Evolutionary conservation across 2,329 filamentous ascomycete species (phyloP).

Genomic region (Arthrobotrys pseudoclavata): DNA sequence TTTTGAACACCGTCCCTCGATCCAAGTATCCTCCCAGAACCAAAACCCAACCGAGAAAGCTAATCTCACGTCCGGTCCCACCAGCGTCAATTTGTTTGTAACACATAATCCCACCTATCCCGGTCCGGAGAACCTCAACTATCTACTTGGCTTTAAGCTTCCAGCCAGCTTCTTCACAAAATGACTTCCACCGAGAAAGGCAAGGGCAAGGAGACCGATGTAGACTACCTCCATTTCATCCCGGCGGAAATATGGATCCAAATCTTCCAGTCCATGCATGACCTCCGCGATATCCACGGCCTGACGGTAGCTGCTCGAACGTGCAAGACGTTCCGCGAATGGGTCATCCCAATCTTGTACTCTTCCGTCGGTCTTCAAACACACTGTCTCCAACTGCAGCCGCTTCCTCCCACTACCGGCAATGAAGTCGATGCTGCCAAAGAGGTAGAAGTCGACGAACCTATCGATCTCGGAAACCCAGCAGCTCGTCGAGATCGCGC

Average conservation of each 20-base stretch:
- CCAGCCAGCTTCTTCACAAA: not conserved
- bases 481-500: conserved; percentile 35
- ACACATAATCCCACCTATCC: not conserved
- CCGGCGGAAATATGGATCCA: conserved; percentile 58
- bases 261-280: conserved; percentile 58
- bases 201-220: conserved; percentile 37
- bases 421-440: conserved; percentile 45
- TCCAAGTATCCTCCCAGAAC: not conserved
- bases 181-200: conserved; percentile 47
- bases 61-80: conserved; percentile 3
- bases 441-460: conserved; percentile 25
- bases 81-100: not conserved
- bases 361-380: conserved; percentile 57
- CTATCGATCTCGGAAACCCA: conserved; percentile 33
- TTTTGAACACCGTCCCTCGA: not conserved
- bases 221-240: conserved; percentile 54
- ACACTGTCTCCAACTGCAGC: conserved; percentile 56
- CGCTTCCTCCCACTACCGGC: conserved; percentile 41
- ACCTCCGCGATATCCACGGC: conserved; percentile 55
- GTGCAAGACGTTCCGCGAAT: conserved; percentile 51
- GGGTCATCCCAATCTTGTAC: conserved; percentile 52
- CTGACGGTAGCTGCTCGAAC: conserved; percentile 51
- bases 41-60: not conserved
- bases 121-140: not conserved
- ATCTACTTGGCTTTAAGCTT: not conserved